These are phyloP conservation scores for Cryptococcus depauperatus DNA, from an alignment of 1,284 basidiomycete genomes.

Conservation along the genomic window DNA sequence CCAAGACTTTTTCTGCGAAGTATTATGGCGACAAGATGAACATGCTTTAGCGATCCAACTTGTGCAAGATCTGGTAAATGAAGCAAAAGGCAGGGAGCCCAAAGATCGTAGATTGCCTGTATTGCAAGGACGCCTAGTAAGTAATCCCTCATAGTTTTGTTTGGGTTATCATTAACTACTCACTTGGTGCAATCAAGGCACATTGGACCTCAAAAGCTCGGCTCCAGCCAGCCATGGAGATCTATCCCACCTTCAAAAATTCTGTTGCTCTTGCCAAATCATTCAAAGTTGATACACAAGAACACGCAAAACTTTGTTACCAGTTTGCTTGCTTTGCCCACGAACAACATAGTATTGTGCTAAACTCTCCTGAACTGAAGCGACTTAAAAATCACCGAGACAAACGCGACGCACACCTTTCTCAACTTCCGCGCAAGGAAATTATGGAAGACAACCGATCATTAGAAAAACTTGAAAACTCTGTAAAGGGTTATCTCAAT, in stretches of 20 bases:
- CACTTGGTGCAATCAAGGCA: too few species aligned
- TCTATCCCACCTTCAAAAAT: conserved; percentile 59
- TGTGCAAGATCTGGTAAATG: conserved; percentile 49
- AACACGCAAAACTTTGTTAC: conserved; percentile 62
- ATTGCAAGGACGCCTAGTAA: conserved; percentile 52
- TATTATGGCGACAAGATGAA: conserved; percentile 82
- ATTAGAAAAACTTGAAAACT: conserved; percentile 55
- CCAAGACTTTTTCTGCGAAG: conserved; percentile 67
- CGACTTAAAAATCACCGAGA: conserved; percentile 58
- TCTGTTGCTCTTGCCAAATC: conserved; percentile 12
- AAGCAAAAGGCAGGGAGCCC: conserved; percentile 10
- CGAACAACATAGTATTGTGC: conserved; percentile 64
- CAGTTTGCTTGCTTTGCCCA: conserved; percentile 85
- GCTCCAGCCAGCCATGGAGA: conserved; percentile 69
- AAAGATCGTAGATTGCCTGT: conserved; percentile 15
- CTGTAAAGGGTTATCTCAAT: conserved; percentile 59
- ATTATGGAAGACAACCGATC: conserved; percentile 29
- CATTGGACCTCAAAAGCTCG: conserved; percentile 83
- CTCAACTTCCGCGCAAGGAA: neutral
- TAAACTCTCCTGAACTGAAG: conserved; percentile 63
- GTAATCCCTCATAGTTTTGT: too few species aligned
- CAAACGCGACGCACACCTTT: neutral
- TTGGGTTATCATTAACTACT: too few species aligned
- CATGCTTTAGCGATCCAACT: conserved; percentile 73
- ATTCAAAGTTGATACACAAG: conserved; percentile 13